Evolutionary conservation across 257 asterid genomes (phyloP), one percentile per base, ranked within the genome.

Genomic region (Eustoma russellianum): DNA sequence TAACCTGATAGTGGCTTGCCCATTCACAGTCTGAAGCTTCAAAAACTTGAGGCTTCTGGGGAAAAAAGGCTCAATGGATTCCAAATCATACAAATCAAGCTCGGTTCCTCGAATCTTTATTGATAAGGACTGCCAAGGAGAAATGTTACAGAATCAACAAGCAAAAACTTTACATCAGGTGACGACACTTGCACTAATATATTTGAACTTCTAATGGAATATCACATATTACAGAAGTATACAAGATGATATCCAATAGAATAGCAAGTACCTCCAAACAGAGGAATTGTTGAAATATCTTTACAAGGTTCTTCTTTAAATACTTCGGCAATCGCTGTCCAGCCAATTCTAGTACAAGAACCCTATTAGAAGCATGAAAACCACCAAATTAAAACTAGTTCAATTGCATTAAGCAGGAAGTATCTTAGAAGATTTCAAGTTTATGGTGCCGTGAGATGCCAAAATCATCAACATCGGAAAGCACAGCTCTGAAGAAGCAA

Each of bases 41-140:
- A 85, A 72, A 49, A 17, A 58, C 62, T 65, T 77, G 54, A 89
- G 57, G 47, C 76, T 69, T 69, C 64, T 60, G 56, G 93, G 88
- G 47, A 88, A 79, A 65, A 62, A 55, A 52, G 60, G 74, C 67
- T 63, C 77, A 34, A 63, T 30, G 62, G 65, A 51, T 54, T 66
- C 54, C 45, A 78, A 57, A 55, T 62, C 66, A 65, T 18, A 62
- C 15, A 64, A 52, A 60, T 68, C 74, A 50, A 17, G 9, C 12
- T 60, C 79, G 50, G 75, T 57, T 67, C 76, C 90, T 7, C 92
- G 83, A 28, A 83, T 68, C 70, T 79, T 85, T 60, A 85, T 65
- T 57, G 83, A 79, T 59, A 89, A 66, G 46, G 74, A 61, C 95
- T 89, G 95, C 69, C 9, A 73, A 56, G 66, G 55, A 47, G 48